Base-by-base conservation (phyloP, 2,329 filamentous ascomycete genomes). In the Monosporascus sp. region DNA sequence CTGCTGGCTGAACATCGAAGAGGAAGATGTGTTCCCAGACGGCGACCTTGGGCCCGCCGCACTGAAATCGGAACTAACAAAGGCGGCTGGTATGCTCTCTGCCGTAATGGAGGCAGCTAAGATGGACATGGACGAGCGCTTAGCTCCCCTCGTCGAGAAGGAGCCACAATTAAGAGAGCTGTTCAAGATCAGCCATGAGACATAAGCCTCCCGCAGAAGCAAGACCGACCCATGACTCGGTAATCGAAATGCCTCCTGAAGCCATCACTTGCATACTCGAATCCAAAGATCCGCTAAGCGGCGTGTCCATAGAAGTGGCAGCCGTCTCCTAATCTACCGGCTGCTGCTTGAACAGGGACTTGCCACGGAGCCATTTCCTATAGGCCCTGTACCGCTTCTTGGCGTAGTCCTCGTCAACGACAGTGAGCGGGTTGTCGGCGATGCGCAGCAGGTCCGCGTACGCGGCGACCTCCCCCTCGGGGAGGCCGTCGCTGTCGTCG, bases 351-450 rank as follows among this genome's bases (percentile, higher is more conserved):
- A 97, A 97, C 64, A 97, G 80, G 64, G 90, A 96, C 76, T 97
- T 97, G 18, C 93, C 93, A 57, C 86, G 82, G 66, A 99, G 77
- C 93, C 94, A 99, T 72, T 97, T 95, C 64, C 87, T 77, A 72
- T 99, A 99, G 9, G 92, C 89, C 73, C 96, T 97, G 71, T 99
- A 99, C 62, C 94, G 79, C 79, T 97, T 97, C 80, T 96, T 97
- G 41, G 81, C 80, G 46, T 85, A 80, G 69, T 97, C 94, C 65
- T 95, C 92, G 45, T 92, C 87, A 1, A 85, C 86, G 15, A 97
- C 93, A 2, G 90, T 95, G 50, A 99, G 74, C 18, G 90, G 90
- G 63, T 96, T 90, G 56, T 94, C 88, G 5, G 82, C 83, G 14
- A 94, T 82, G 44, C 80, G 82, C 52, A 97, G 70, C 64, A 94